Evolutionary conservation across 139 green algal species (phyloP).

Genomic region (Diplosphaera chodatii): DNA sequence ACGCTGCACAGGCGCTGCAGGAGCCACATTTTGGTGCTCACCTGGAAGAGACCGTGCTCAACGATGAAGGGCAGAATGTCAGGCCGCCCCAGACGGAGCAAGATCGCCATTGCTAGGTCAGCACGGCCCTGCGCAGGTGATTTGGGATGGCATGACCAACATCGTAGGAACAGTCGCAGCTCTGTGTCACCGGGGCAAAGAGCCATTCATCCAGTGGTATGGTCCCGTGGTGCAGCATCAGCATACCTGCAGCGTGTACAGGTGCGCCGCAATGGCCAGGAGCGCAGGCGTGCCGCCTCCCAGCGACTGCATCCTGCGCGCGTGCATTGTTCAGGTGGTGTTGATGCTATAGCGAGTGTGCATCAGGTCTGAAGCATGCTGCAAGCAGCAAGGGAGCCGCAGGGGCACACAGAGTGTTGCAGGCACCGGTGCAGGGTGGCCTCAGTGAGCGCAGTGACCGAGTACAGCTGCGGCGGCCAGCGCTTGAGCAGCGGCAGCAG

Average conservation of each 20-base stretch:
- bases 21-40: no score
- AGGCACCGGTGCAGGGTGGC: conserved; percentile 9
- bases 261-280: conserved; percentile 63
- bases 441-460: conserved; percentile 12
- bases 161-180: no score
- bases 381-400: no score
- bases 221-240: conserved; percentile 11
- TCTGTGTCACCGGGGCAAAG: no score
- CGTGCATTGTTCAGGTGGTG: no score
- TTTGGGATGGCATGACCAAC: no score
- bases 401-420: no score
- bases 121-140: conserved; percentile 68
- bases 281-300: conserved; percentile 37
- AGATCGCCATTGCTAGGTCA: conserved; percentile 68
- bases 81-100: conserved; percentile 52
- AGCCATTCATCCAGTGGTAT: no score
- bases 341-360: no score
- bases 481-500: conserved; percentile 48
- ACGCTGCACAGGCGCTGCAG: no score
- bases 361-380: no score
- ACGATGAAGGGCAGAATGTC: conserved; percentile 2
- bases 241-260: conserved; percentile 64
- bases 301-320: not conserved
- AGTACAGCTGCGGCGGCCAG: conserved; percentile 45
- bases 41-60: conserved; percentile 3